Base-by-base conservation (phyloP, 2,329 filamentous ascomycete genomes). In the Aspergillus flavus region DNA sequence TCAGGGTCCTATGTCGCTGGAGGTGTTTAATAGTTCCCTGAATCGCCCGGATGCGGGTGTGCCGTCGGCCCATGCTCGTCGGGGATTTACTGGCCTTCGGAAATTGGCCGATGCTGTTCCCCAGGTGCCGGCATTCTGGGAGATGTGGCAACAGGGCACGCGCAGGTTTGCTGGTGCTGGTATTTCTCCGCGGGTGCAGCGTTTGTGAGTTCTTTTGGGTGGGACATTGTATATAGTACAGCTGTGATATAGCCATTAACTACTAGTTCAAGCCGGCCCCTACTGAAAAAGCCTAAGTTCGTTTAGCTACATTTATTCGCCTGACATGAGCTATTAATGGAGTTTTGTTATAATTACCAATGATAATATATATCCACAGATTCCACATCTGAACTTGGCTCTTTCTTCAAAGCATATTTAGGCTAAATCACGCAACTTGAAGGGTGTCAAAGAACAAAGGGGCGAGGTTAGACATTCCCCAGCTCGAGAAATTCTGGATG, bases 21-120 rank as follows among this genome's bases (percentile, higher is more conserved):
- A 76, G 60, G 73, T 76, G 0, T 76, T 76, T 46, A 76, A 73
- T 61, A 34, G 63, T 9, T 76, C 74, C 9, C 55, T 76, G 32
- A 70, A 68, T 43, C 30, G 64, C 21, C 62, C 69, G 0, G 72
- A 69, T 1, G 53, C 52, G 0, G 46, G 62, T 6, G 63, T 75
- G 6, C 69, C 73, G 1, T 48, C 2, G 10, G 53, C 46, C 6
- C 74, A 76, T 72, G 72, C 74, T 4, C 59, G 32, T 6, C 63
- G 74, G 7, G 74, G 74, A 5, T 68, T 75, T 0, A 30, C 26
- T 3, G 65, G 69, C 1, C 57, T 76, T 6, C 54, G 59, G 21
- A 68, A 63, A 39, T 50, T 76, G 34, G 34, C 61, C 3, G 60
- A 66, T 16, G 65, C 59, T 21, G 23, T 69, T 26, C 62, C n/a